Conservation (phyloP, 495 filamentous ascomycete species). For the Cercophora scortea region DNA sequence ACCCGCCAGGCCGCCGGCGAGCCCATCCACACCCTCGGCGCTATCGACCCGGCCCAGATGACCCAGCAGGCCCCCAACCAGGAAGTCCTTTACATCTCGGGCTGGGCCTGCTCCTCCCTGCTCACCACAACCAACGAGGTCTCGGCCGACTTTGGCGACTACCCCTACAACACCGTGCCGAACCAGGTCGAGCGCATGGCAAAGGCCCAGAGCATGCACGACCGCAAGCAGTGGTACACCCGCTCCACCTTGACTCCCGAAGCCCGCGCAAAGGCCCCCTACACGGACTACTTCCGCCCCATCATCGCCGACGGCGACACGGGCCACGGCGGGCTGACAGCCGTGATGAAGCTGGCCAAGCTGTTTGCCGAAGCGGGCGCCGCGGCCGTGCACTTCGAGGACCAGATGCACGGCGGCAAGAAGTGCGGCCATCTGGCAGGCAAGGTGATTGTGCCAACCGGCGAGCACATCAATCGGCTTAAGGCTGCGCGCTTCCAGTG, state of each 20-base stretch:
- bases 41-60: conserved; percentile 98
- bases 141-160: conserved; percentile 93
- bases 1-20: conserved; percentile 65
- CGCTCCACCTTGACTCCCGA: conserved; percentile 67
- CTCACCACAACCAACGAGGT: conserved; percentile 95
- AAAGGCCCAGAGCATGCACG: conserved; percentile 94
- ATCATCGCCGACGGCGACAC: conserved; percentile 98
- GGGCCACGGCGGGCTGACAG: conserved; percentile 82
- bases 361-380: conserved; percentile 98
- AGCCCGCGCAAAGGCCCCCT: conserved; percentile 65
- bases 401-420: conserved; percentile 95
- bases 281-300: conserved; percentile 84
- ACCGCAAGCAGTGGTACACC: conserved; percentile 88
- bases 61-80: conserved; percentile 95
- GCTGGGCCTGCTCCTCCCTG: conserved; percentile 93
- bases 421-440: conserved; percentile 97
- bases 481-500: conserved; percentile 91
- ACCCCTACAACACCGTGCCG: conserved; percentile 97
- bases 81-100: conserved; percentile 90
- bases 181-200: conserved; percentile 95
- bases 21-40: conserved; percentile 94
- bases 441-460: conserved; percentile 89
- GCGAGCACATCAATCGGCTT: conserved; percentile 93
- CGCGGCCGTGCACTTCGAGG: conserved; percentile 94
- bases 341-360: conserved; percentile 94